A percentile compares a stretch with the other conserved stretches of the same genome.
phyloP scores from a whole-genome alignment of 495 filamentous ascomycete species.

The Friedmanniomyces simplex region DNA sequence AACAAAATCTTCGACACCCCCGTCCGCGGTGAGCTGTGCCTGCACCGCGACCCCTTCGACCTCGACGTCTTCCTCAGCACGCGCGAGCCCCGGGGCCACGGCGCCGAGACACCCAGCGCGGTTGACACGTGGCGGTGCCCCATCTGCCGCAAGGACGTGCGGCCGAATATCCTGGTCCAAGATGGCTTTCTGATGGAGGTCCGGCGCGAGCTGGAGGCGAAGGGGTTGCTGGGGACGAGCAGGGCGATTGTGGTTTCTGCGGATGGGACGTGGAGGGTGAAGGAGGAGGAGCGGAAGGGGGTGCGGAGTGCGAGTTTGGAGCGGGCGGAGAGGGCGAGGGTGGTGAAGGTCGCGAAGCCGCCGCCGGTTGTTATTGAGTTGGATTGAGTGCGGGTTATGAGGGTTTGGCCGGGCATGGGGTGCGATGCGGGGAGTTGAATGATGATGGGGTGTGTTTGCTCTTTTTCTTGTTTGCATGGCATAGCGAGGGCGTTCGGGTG shows the following conservation, averaged over 20 bases:
- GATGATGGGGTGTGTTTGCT: not conserved
- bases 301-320: constrained; percentile 13
- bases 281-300: constrained; percentile 18
- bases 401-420: too few species aligned
- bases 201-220: constrained; percentile 25
- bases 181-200: constrained; percentile 62
- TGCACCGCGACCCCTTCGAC: constrained; percentile 81
- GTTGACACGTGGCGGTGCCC: constrained; percentile 79
- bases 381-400: constrained; percentile 8
- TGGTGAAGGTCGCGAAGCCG: not conserved
- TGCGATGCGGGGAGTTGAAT: not conserved
- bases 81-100: constrained; percentile 24
- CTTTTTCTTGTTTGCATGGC: too few species aligned
- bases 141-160: constrained; percentile 61
- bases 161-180: constrained; percentile 55
- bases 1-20: constrained; percentile 55
- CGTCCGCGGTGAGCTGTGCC: constrained; percentile 50
- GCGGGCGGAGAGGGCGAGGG: constrained; percentile 3
- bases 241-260: constrained; percentile 30
- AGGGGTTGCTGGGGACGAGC: constrained; percentile 22
- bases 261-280: constrained; percentile 32
- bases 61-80: constrained; percentile 59
- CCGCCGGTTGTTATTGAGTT: constrained; percentile 16
- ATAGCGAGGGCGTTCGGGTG: not conserved
- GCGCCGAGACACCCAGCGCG: constrained; percentile 41